Percentiles rank a stretch among this genome's conserved stretches.
Evolutionary conservation across 2,329 filamentous ascomycete genomes (phyloP).

Genomic region (Chaetomiaceae sp.): DNA sequence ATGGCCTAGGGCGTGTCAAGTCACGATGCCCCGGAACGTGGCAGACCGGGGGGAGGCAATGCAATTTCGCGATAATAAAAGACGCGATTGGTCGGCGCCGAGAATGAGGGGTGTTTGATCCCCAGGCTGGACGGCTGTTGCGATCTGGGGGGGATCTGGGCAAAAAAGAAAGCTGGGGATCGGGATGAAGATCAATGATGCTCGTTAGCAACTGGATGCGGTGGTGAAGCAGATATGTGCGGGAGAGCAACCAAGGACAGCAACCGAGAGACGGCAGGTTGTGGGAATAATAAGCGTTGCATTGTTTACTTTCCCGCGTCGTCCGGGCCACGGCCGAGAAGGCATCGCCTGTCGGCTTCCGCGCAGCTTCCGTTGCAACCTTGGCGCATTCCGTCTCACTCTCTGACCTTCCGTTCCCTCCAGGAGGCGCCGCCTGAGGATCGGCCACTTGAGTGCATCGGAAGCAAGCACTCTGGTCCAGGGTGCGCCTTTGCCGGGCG

Average conservation of each 20-base stretch:
- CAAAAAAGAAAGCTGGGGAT: constrained; percentile 17
- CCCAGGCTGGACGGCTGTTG: constrained; percentile 7
- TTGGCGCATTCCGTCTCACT: neutral
- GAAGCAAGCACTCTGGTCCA: constrained; percentile 2
- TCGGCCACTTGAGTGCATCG: neutral
- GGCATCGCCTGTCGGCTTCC: constrained; percentile 9
- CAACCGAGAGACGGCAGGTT: neutral
- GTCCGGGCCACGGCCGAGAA: constrained; percentile 1
- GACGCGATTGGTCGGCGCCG: constrained; percentile 21
- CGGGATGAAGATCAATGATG: constrained; percentile 26
- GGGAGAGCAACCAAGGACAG: neutral
- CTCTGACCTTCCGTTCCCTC: constrained; percentile 3
- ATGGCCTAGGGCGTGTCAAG: constrained; percentile 8
- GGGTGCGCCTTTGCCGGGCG: neutral
- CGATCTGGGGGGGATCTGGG: constrained; percentile 20
- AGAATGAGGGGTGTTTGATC: constrained; percentile 25
- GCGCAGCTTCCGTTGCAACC: constrained; percentile 13
- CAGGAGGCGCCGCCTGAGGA: neutral
- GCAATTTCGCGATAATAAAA: constrained; percentile 32
- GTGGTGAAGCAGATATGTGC: constrained; percentile 14
- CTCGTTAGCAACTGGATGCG: constrained; percentile 22
- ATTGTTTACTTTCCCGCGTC: constrained; percentile 22
- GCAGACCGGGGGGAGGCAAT: constrained; percentile 17
- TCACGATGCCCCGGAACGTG: constrained; percentile 12
- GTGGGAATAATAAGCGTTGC: constrained; percentile 7